Conservation (phyloP, 345 rosid species). For the Populus ilicifolia region DNA sequence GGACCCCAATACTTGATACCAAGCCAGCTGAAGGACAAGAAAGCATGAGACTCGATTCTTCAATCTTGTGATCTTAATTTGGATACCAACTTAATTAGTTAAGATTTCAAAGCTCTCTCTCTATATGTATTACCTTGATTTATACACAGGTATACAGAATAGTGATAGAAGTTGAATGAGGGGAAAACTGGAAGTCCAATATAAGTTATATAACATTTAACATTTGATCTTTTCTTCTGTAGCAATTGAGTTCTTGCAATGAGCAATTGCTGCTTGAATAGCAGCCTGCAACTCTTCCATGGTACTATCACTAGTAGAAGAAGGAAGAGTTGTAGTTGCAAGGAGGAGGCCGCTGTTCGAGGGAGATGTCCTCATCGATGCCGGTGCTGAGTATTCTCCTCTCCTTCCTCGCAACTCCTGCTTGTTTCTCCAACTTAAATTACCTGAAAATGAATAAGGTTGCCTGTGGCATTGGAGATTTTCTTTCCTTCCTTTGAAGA, state of each 20-base stretch:
- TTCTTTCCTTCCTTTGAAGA: slow-evolving; percentile 53
- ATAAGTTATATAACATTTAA: neutral
- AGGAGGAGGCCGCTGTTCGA: slow-evolving; percentile 69
- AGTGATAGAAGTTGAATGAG: neutral
- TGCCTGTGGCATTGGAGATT: slow-evolving; percentile 38
- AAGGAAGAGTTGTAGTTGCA: slow-evolving; percentile 37
- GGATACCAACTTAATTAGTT: neutral
- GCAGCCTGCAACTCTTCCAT: slow-evolving; percentile 97
- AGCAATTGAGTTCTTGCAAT: slow-evolving; percentile 84
- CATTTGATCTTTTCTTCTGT: slow-evolving; percentile 28
- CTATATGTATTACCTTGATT: neutral
- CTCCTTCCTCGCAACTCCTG: slow-evolving; percentile 44
- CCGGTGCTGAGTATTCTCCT: slow-evolving; percentile 80
- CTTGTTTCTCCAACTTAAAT: slow-evolving; percentile 34
- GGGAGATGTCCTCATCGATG: slow-evolving; percentile 84
- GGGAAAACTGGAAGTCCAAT: neutral
- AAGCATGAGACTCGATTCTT: neutral
- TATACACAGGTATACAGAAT: slow-evolving; percentile 3
- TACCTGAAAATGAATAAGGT: slow-evolving; percentile 50
- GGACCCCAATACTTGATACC: neutral
- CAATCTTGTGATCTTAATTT: neutral
- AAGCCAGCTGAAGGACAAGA: neutral
- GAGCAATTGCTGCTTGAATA: slow-evolving; percentile 95
- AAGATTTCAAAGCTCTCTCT: neutral
- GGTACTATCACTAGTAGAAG: slow-evolving; percentile 65